A percentile compares a stretch with the other conserved stretches of the same genome.
Evolutionary conservation across 2,329 filamentous ascomycete genomes (phyloP).

Genomic region (Neopestalotiopsis clavispora): DNA sequence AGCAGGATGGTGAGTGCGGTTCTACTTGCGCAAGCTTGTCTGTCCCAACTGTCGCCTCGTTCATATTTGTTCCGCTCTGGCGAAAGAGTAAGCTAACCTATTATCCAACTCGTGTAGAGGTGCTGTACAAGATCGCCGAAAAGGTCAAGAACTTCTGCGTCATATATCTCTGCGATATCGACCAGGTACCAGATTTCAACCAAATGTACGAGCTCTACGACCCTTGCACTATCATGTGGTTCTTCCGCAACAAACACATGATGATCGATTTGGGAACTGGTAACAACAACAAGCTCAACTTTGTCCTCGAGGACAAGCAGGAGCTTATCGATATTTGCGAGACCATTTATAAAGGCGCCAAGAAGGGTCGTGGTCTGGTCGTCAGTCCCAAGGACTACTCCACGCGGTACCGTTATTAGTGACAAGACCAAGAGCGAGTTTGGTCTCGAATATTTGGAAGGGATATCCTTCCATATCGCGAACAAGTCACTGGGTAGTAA

Average conservation of each 20-base stretch:
- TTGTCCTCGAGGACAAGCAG: constrained; percentile 96
- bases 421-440: too few species aligned
- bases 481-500: too few species aligned
- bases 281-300: constrained; percentile 98
- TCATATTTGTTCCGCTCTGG: too few species aligned
- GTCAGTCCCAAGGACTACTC: constrained; percentile 85
- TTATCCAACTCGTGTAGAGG: too few species aligned
- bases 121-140: constrained; percentile 71
- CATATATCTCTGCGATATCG: constrained; percentile 93
- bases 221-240: constrained; percentile 94
- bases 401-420: constrained; percentile 36
- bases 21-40: too few species aligned
- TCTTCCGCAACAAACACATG: constrained; percentile 98
- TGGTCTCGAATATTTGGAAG: too few species aligned
- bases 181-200: constrained; percentile 91
- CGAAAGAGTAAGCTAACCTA: not conserved
- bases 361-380: constrained; percentile 95
- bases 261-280: constrained; percentile 98
- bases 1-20: constrained; percentile 65
- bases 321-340: constrained; percentile 98
- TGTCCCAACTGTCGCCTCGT: too few species aligned
- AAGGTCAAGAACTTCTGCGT: constrained; percentile 91
- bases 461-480: too few species aligned
- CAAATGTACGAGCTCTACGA: constrained; percentile 95
- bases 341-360: constrained; percentile 96